Evolutionary conservation across 2,329 filamentous ascomycete genomes (phyloP), one percentile per base, ranked within the genome.

Genomic region (Colletotrichum eleusines): DNA sequence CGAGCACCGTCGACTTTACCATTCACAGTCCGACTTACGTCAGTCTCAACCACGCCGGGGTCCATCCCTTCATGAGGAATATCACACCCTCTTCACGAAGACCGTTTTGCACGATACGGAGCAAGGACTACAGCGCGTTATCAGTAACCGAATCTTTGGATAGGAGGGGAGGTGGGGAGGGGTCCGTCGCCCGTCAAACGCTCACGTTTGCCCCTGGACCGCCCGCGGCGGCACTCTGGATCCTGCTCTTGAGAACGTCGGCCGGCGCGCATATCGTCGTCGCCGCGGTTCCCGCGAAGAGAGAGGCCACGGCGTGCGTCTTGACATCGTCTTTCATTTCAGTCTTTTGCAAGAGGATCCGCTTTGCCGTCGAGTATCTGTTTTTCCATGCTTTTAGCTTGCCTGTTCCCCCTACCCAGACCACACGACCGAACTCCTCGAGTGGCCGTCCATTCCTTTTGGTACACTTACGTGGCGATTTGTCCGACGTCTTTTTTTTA

Each of bases 41-140:
- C 2, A 84, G 73, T 71, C 83, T 75, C 12, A 84, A 59, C 83
- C 83, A 84, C 0, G 83, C 83, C 0, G 83, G 82, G 11, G 80
- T 82, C 83, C 82, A 84, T 1, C 83, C 83, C 64, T 82, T 83
- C 81, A 84, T 84, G 3, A 84, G 77, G 61, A 84, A 84, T 1
- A 78, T 75, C 0, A 78, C 78, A 0, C 83, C 83, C 73, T 84
- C 82, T 16, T 81, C 78, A 5, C 76, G 75, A 7, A 83, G 71
- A 5, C 81, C 79, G 0, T 77, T 75, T 8, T 74, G 71, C 9
- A 83, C 69, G 4, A 84, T 78, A 44, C 78, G 77, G 2, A 78
- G 33, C 2, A 84, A 72, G 4, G 80, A 76, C 79, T 80, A 23
- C n/a, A 20, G n/a, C 8, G 11, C 20, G 20, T 4, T 3, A 16